Base-by-base conservation (phyloP, 306 rosid genomes). In the Medicago ruthenica region DNA sequence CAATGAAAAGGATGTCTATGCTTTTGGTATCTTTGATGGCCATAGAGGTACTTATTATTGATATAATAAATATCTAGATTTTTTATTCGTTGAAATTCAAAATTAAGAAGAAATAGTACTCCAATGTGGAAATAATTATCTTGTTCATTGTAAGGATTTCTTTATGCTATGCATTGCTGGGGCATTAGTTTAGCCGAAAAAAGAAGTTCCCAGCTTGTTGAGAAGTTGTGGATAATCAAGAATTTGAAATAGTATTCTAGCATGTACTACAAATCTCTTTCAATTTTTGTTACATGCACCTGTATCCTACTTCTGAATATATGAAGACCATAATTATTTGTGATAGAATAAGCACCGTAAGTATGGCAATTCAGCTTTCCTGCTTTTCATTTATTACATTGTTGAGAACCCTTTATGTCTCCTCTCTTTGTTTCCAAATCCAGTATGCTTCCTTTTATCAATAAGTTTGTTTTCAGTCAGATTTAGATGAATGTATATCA, bases 11-110 rank as follows among this genome's bases (percentile, higher is more conserved):
- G 90, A 91, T 76, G 64, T 84, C 71, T 90, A 86, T 90, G 87
- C 67, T 68, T 95, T 92, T 83, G 98, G 97, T 11, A 87, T 92
- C 80, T 95, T 92, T 77, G 97, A 95, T 84, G 98, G 97, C 74
- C 96, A 95, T 81, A 86, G 97, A 86, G 98, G 98, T 91, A 74
- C 70, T 40, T 73, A 76, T 13, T 71, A 37, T 22, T 62, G 55
- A 74, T 77, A 68, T 68, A 59, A 5, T 34, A 54, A 44, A n/a
- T 70, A 57, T 64, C 58, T 65, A 45, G 1, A 66, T 10, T 66
- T 66, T 66, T 66, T 6, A 4, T 8, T 36, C 11, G 40, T 66
- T 66, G 36, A 66, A 66, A 17, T 11, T 6, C 41, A 40, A 65
- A 31, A 65, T 39, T 14, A 13, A 60, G 7, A 60, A 5, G 16